A percentile compares a stretch with the other conserved stretches of the same genome.
These are phyloP conservation scores for Lasiodiplodia sp. DNA, from an alignment of 2,329 filamentous ascomycete genomes.

Conservation along the genomic window DNA sequence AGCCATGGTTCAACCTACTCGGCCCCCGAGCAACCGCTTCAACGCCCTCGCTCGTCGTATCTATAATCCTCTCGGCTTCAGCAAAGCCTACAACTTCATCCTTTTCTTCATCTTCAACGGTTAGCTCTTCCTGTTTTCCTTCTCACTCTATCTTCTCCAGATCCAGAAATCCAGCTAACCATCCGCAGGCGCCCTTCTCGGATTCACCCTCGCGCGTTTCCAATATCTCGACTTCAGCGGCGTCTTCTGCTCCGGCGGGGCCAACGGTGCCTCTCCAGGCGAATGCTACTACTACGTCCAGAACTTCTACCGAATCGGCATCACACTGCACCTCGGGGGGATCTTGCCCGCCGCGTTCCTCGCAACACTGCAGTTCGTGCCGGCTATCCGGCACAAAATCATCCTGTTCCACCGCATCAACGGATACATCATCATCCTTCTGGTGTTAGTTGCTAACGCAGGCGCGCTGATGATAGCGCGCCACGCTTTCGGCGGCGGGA, in stretches of 20 bases:
- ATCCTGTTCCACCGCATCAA: conserved; percentile 66
- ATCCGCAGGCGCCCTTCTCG: conserved; percentile 24
- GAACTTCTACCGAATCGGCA: conserved; percentile 47
- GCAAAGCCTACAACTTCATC: conserved; percentile 64
- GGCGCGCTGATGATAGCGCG: conserved; percentile 63
- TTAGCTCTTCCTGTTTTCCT: neutral
- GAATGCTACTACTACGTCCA: conserved; percentile 55
- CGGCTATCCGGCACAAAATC: conserved; percentile 54
- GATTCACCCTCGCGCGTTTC: conserved; percentile 53
- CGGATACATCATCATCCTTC: conserved; percentile 62
- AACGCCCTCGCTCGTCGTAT: conserved; percentile 37
- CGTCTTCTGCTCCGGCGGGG: conserved; percentile 35
- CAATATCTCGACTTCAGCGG: conserved; percentile 57
- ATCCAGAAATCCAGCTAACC: too few relatives aligned
- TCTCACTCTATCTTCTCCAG: neutral
- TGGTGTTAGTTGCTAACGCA: conserved; percentile 56
- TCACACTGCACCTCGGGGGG: conserved; percentile 52
- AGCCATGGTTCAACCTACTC: conserved; percentile 33
- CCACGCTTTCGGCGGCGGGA: conserved; percentile 61
- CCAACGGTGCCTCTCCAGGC: conserved; percentile 45
- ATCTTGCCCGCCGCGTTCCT: conserved; percentile 52
- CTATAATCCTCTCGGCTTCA: conserved; percentile 62
- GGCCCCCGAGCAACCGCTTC: conserved; percentile 31
- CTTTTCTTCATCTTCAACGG: conserved; percentile 50
- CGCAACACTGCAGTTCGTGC: conserved; percentile 52